Evolutionary conservation across 169 alveolate species (phyloP), one percentile per base, ranked within the genome.

Genomic region (Theileria orientalis): DNA sequence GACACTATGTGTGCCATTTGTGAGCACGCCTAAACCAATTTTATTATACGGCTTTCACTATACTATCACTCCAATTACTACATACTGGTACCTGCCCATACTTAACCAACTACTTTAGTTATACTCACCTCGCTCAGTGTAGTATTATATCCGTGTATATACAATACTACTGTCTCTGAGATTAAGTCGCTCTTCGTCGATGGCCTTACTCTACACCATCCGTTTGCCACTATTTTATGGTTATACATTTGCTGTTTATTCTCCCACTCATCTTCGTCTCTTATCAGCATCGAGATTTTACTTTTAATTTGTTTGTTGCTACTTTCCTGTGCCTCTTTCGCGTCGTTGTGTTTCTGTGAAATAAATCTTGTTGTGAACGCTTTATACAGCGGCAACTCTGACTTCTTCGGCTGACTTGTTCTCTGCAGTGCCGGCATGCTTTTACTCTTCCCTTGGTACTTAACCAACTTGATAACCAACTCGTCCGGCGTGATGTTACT

Each of bases 121-220:
- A 47, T 47, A 2, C 3, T 47, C 21, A 57, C 72, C 67, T 57
- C 92, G 33, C 69, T 85, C 47, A 92, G 85, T 30, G 80, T 91
- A 27, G 90, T 88, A 80, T 93, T 93, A 72, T 93, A 93, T 13
- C 97, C 97, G 69, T 93, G 97, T 47, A 92, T 89, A 71, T 90
- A 93, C 49, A 93, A 74, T 30, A 92, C 86, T 29, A 89, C 95
- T 70, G 92, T 95, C 21, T 90, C 94, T 23, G 95, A 85, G 61
- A 87, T 79, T 47, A 73, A 62, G 44, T 74, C 89, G 41, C 69
- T 66, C 54, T 84, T 83, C 19, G 73, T 86, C 46, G 83, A 85
- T 60, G 90, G 82, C 23, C 91, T 70, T 54, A 89, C 80, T 9
- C 91, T 84, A 16, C 74, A 80, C 93, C 93, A 89, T 29, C 92